Percentiles rank a stretch among this genome's conserved stretches.
These are phyloP conservation scores for Phytophthora sansomeana DNA, from an alignment of 352 stramenopile genomes.

Conservation along the genomic window DNA sequence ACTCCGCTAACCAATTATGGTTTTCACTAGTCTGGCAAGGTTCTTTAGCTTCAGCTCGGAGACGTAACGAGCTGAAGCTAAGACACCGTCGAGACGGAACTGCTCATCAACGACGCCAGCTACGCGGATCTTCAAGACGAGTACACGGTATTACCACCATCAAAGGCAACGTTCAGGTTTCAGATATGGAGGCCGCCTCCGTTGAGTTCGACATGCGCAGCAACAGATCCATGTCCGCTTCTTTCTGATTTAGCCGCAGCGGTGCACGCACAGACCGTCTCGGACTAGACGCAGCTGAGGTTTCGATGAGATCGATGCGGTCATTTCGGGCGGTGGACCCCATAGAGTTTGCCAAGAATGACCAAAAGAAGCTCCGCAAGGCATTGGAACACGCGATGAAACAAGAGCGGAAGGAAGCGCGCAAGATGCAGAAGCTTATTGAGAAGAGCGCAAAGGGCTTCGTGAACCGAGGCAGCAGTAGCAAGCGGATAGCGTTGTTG, in stretches of 20 bases:
- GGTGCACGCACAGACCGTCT: constrained; percentile 12
- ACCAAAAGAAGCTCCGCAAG: constrained; percentile 47
- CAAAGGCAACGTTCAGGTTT: not conserved
- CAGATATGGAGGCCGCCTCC: constrained; percentile 4
- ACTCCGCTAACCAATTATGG: constrained; percentile 7
- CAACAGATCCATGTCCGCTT: constrained; percentile 24
- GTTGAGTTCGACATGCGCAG: constrained; percentile 34
- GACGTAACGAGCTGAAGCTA: no score
- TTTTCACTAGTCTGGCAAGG: constrained; percentile 8
- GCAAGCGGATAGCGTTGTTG: constrained; percentile 21
- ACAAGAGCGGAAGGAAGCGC: constrained; percentile 45
- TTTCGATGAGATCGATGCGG: constrained; percentile 11
- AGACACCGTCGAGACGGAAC: not conserved
- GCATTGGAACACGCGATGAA: constrained; percentile 33
- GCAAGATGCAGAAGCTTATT: constrained; percentile 40
- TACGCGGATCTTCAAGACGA: not conserved
- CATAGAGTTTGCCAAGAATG: constrained; percentile 25
- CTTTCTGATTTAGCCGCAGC: constrained; percentile 13
- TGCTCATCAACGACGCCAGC: constrained; percentile 4
- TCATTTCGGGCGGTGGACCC: constrained; percentile 13
- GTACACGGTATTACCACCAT: not conserved
- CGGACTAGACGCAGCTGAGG: constrained; percentile 1
- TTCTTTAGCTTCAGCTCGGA: constrained; percentile 13
- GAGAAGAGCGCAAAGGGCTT: constrained; percentile 21
- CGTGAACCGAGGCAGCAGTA: constrained; percentile 22